Conservation (phyloP, 768 basidiomycete genomes). For the Pulveroboletus ravenelii region DNA sequence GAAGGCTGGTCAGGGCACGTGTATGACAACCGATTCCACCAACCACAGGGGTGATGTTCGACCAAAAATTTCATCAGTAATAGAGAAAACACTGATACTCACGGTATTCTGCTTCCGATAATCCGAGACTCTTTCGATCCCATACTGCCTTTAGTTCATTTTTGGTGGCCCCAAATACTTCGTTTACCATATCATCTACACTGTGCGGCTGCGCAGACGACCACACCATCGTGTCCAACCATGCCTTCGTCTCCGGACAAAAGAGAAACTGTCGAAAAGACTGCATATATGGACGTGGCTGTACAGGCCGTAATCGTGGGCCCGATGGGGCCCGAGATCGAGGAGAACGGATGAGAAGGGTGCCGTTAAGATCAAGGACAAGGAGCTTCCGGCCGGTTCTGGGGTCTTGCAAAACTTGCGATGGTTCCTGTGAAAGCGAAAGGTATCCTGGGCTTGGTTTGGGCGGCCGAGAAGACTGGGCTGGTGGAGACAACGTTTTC, state of each 20-base stretch:
- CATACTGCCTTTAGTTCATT: conserved; percentile 58
- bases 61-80: background rate
- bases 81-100: conserved; percentile 33
- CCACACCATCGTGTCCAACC: conserved; percentile 88
- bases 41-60: conserved; percentile 14
- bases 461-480: background rate
- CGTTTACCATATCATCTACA: conserved; percentile 69
- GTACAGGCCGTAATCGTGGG: conserved; percentile 34
- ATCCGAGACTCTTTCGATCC: conserved; percentile 75
- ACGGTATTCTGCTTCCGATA: conserved; percentile 63
- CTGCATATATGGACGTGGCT: conserved; percentile 63
- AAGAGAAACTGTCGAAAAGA: conserved; percentile 63
- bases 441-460: conserved; percentile 37
- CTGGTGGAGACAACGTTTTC: conserved; percentile 2
- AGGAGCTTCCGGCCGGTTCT: conserved; percentile 53
- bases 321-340: conserved; percentile 16
- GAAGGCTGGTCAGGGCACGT: background rate
- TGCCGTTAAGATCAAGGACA: conserved; percentile 65
- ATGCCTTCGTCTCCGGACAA: conserved; percentile 49
- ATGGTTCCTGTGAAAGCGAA: conserved; percentile 26
- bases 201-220: conserved; percentile 80
- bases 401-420: conserved; percentile 25
- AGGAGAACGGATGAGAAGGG: conserved; percentile 56
- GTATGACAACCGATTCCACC: background rate
- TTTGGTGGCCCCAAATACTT: conserved; percentile 45